Percentiles rank a stretch among this genome's conserved stretches.
phyloP scores from a whole-genome alignment of 129 eudicot genomes.

The Centrapalus pauciflorus region DNA sequence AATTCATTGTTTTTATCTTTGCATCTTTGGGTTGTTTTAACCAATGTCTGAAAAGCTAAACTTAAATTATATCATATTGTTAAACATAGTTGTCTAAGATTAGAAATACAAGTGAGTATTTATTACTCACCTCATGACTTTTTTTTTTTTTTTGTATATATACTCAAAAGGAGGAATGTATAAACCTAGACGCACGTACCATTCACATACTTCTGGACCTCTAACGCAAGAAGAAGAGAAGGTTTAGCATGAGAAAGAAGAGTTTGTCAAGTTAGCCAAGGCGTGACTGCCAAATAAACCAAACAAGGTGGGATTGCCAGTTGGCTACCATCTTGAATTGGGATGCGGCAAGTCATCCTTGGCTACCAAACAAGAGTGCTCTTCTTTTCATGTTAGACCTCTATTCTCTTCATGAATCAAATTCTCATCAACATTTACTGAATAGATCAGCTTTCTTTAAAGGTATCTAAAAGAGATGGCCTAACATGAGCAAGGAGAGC shows the following conservation, averaged over 20 bases:
- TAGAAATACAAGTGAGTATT: background rate
- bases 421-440: background rate
- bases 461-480: conserved; percentile 4
- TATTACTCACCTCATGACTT: too few relatives aligned
- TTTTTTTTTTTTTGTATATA: background rate
- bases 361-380: conserved; percentile 23
- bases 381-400: conserved; percentile 11
- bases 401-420: background rate
- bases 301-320: background rate
- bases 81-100: background rate
- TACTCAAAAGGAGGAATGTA: background rate
- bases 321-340: conserved; percentile 9
- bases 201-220: background rate
- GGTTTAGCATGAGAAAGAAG: conserved; percentile 8
- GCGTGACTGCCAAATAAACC: conserved; percentile 11
- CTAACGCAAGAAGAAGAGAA: background rate
- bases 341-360: conserved; percentile 35
- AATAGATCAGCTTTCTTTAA: too few relatives aligned
- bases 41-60: background rate
- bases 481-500: conserved; percentile 18
- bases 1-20: too few relatives aligned
- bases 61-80: background rate
- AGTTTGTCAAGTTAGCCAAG: conserved; percentile 19
- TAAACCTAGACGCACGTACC: background rate
- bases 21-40: too few relatives aligned